These are phyloP conservation scores for Sphaerobolus stellatus DNA, from an alignment of 1,284 basidiomycete species.

Conservation along the genomic window DNA sequence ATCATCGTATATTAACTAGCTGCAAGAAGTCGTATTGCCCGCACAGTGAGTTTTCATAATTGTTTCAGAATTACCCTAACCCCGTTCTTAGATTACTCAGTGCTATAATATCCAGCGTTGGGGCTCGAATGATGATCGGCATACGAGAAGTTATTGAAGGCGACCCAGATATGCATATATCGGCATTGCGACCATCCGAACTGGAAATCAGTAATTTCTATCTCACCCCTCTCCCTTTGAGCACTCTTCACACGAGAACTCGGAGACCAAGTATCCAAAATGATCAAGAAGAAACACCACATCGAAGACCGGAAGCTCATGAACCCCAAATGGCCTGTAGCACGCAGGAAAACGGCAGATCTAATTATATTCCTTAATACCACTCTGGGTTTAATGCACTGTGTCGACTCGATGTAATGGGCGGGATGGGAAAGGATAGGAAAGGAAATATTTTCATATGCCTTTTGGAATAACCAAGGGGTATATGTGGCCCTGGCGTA, in stretches of 20 bases:
- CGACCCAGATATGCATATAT: not conserved
- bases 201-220: not conserved
- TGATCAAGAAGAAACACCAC: no score
- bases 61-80: not conserved
- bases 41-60: not conserved
- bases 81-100: conserved; percentile 1
- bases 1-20: not conserved
- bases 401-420: no score
- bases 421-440: no score
- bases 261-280: not conserved
- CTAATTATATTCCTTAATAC: no score
- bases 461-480: no score
- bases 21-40: not conserved
- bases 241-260: not conserved
- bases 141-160: conserved; percentile 4
- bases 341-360: no score
- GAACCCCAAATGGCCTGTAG: no score
- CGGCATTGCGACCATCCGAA: conserved; percentile 4
- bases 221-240: not conserved
- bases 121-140: conserved; percentile 8
- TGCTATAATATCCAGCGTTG: conserved; percentile 1
- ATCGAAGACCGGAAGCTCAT: no score
- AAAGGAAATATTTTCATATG: no score
- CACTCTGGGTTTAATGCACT: no score
- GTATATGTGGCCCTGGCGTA: no score